Base-by-base conservation (phyloP, 2,329 filamentous ascomycete genomes). In the Oidium heveae region DNA sequence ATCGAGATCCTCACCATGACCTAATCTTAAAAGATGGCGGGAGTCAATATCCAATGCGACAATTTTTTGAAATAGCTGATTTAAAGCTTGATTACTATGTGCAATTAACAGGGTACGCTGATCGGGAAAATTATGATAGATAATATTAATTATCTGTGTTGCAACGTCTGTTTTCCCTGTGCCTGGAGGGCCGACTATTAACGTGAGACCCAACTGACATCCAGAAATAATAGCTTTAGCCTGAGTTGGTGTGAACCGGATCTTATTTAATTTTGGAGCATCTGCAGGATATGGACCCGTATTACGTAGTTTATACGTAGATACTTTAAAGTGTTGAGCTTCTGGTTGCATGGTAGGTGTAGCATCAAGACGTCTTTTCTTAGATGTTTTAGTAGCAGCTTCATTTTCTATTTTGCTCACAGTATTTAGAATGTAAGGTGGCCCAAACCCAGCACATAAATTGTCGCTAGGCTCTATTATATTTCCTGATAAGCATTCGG, bases 81-180 rank as follows among this genome's bases (percentile, higher is more conserved):
- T 98, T 10, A 98, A 72, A 1, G 91, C 93, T 67, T 98, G 93
- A 64, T 98, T 98, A 68, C 89, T 96, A 67, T 98, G 91, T 4
- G 91, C 91, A 59, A 98, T 79, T 43, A 98, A 77, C 18, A 98
- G 71, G 0, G 91, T 98, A 61, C 86, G 83, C 67, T 98, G 87
- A 59, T 82, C 74, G 8, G 91, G 88, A 65, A 95, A 98, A 68
- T 96, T 94, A 71, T 96, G 89, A 65, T 98, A 98, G 61, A 98
- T 84, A 66, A 96, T 95, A 71, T 86, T 95, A 69, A 98, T 98
- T 65, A 96, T 93, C 67, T 98, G 91, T 4, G 89, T 95, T 51
- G 87, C 88, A 54, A 98, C 91, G 68, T 98, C 91, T n/a, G 91
- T 98, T 71, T 98, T 98, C 58, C 93, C 91, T 7, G 91, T 98